Conservation (phyloP, 441 rosid genomes). For the Caryocar brasiliense region DNA sequence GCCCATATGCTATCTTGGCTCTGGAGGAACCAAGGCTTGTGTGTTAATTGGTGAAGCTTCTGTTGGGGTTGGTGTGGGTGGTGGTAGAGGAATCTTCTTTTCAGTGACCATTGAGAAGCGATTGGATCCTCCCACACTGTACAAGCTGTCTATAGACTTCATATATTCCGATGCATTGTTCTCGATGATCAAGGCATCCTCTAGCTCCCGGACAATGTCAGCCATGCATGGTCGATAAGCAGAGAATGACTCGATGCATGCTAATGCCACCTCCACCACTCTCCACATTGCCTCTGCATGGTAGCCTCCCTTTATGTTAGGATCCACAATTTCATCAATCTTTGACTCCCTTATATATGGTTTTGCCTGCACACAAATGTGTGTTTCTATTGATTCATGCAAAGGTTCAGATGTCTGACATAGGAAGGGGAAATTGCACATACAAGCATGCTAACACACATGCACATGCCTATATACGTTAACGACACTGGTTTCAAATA, state of each 20-base stretch:
- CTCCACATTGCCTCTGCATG: slow-evolving; percentile 81
- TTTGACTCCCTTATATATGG: slow-evolving; percentile 53
- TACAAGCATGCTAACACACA: too few species aligned
- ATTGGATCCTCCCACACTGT: slow-evolving; percentile 60
- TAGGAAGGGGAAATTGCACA: background rate
- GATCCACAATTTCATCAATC: slow-evolving; percentile 73
- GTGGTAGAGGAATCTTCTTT: slow-evolving; percentile 30
- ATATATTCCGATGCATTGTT: slow-evolving; percentile 78
- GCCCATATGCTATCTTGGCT: slow-evolving; percentile 40
- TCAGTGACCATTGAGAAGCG: slow-evolving; percentile 46
- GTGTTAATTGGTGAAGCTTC: slow-evolving; percentile 36
- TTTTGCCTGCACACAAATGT: slow-evolving; percentile 44
- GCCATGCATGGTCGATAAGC: slow-evolving; percentile 54
- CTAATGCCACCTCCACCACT: slow-evolving; percentile 63
- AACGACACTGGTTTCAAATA: background rate
- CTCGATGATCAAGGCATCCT: slow-evolving; percentile 68
- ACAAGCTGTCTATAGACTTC: slow-evolving; percentile 67
- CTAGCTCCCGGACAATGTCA: slow-evolving; percentile 59
- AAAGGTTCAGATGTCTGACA: background rate
- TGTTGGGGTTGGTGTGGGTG: slow-evolving; percentile 28
- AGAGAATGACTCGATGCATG: slow-evolving; percentile 60
- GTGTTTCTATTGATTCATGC: slow-evolving; percentile 3
- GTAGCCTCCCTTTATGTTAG: slow-evolving; percentile 52
- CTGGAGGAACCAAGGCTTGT: slow-evolving; percentile 45
- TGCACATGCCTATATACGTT: too few species aligned